Base-by-base conservation (phyloP, 345 rosid species). In the Acer negundo region DNA sequence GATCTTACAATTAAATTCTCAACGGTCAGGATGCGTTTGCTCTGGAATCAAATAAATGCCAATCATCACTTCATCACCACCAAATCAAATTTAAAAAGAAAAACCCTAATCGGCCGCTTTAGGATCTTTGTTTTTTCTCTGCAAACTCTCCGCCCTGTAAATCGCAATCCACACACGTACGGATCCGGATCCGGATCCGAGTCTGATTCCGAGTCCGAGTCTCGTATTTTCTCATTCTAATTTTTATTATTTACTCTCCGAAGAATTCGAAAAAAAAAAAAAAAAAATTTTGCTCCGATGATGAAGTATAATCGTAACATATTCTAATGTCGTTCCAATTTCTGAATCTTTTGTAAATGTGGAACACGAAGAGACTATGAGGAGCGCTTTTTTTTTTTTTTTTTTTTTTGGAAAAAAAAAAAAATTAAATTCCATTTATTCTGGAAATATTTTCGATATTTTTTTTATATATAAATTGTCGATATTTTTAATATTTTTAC, bases 321-420 rank as follows among this genome's bases (percentile, higher is more conserved):
- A 53, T 4, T 68, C 16, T 7, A 16, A 76, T 55, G 35, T 78
- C 78, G 86, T 84, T 84, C 84, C 82, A 80, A 84, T 84, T 75
- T 69, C 86, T 68, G 84, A 83, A 83, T 26, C n/a, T 0, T 65
- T 67, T 61, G 9, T 62, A 24, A n/a, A 23, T 78, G 84, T 78
- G 80, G 86, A 83, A 67, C 64, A 7, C 63, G 71, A 78, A 67
- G 53, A 77, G 72, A 80, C 73, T 80, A 81, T 74, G 86, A 83
- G 84, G 84, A 78, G 86, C 81, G 0, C 0, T 31, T 31, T 31
- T 31, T 31, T 28, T 31, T 31, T 3, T 3, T 26, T 26, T 26
- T 28, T 35, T 35, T 35, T 35, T 4, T 28, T 2, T 28, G 3
- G 3, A 28, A 28, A 28, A 28, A 28, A 0, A 4, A 35, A 35